Evolutionary conservation across 2,329 filamentous ascomycete genomes (phyloP).

Genomic region (Karstenula rhodostoma): DNA sequence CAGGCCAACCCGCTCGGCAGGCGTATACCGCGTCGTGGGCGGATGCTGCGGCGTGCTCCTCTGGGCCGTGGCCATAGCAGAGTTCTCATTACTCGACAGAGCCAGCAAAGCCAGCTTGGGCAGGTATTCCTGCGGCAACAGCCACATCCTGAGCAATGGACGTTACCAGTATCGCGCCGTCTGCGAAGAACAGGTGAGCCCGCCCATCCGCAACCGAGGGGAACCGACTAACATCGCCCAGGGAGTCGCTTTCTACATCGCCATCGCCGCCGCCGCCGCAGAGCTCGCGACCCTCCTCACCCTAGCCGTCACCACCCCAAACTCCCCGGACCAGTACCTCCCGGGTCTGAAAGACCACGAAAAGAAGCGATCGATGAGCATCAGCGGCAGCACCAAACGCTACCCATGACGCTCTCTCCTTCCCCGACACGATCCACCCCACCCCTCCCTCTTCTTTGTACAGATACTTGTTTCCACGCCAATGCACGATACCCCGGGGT

Average conservation of each 20-base stretch:
- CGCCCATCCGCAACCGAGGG: background rate
- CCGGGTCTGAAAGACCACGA: slow-evolving; percentile 17
- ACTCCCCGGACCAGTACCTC: slow-evolving; percentile 29
- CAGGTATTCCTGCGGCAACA: slow-evolving; percentile 46
- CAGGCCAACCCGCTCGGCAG: slow-evolving; percentile 44
- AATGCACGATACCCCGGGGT: slow-evolving; percentile 25
- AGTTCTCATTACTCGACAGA: slow-evolving; percentile 45
- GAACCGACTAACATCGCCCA: slow-evolving; percentile 29
- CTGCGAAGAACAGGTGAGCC: slow-evolving; percentile 47
- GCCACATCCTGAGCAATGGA: slow-evolving; percentile 45
- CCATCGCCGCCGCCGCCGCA: slow-evolving; percentile 42
- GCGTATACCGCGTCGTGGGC: slow-evolving; percentile 45
- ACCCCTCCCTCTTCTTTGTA: slow-evolving; percentile 18
- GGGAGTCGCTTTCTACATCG: slow-evolving; percentile 48
- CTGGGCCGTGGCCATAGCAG: slow-evolving; percentile 42
- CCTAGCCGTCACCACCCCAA: slow-evolving; percentile 41
- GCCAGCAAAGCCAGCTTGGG: slow-evolving; percentile 48
- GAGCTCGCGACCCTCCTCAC: slow-evolving; percentile 44
- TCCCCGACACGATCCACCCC: slow-evolving; percentile 8
- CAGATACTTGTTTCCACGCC: slow-evolving; percentile 18
- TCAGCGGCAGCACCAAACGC: slow-evolving; percentile 18
- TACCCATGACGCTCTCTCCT: slow-evolving; percentile 18
- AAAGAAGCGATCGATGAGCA: slow-evolving; percentile 24
- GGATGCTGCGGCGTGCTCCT: slow-evolving; percentile 45
- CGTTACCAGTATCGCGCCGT: slow-evolving; percentile 49